Evolutionary conservation across 2,329 filamentous ascomycete genomes (phyloP).

Genomic region (Plenodomus biglobosus): DNA sequence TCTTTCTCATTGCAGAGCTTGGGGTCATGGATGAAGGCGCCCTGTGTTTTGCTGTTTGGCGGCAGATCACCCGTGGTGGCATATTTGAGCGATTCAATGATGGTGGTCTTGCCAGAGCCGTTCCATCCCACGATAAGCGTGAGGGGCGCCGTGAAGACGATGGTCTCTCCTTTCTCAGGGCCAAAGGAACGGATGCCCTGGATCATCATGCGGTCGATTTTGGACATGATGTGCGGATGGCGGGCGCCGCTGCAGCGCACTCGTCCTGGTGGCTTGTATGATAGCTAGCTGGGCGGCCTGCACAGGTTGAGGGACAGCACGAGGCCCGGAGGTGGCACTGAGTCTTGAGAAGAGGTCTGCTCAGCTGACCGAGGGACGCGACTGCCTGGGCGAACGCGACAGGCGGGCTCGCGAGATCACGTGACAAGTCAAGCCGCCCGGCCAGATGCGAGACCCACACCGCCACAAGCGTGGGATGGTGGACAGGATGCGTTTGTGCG

Average conservation of each 20-base stretch:
- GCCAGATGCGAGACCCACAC: not conserved
- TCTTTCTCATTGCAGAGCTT: slow-evolving; percentile 87
- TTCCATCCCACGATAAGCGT: slow-evolving; percentile 97
- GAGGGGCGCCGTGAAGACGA: slow-evolving; percentile 85
- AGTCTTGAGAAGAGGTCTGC: not conserved
- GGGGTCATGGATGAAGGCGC: slow-evolving; percentile 97
- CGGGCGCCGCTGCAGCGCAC: no score
- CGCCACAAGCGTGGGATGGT: not conserved
- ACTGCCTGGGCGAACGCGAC: slow-evolving; percentile 4
- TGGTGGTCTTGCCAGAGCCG: slow-evolving; percentile 96
- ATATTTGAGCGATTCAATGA: slow-evolving; percentile 98
- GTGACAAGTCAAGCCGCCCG: no score
- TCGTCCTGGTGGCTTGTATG: no score
- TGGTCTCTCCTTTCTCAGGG: slow-evolving; percentile 71
- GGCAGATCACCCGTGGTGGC: slow-evolving; percentile 92
- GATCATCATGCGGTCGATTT: slow-evolving; percentile 87
- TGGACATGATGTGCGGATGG: slow-evolving; percentile 48
- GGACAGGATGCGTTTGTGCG: slow-evolving; percentile 7
- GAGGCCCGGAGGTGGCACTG: not conserved
- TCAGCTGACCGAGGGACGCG: slow-evolving; percentile 1
- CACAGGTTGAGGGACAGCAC: no score
- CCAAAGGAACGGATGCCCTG: slow-evolving; percentile 84
- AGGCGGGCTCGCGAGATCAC: slow-evolving; percentile 7
- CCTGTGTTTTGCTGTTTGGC: slow-evolving; percentile 81
- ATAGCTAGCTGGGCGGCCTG: no score